phyloP scores from a whole-genome alignment of 129 eudicot genomes.

The Ambrosia artemisiifolia region DNA sequence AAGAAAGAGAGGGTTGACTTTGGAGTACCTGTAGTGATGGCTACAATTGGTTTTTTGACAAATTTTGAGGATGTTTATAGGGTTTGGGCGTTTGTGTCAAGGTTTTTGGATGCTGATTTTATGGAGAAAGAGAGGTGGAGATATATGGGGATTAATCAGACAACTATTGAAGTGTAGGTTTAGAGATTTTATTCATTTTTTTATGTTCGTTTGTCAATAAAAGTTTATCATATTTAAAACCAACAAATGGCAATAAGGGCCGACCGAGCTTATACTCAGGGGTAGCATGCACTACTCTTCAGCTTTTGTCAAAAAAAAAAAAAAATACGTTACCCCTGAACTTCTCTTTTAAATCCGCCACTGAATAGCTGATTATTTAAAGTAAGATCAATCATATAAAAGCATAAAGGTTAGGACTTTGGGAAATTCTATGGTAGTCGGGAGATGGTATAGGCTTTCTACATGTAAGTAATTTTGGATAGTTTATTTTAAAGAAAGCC shows the following conservation, averaged over 20 bases:
- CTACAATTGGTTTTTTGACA: slow-evolving; percentile 59
- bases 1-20: slow-evolving; percentile 33
- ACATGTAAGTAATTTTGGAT: no score
- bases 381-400: neutral
- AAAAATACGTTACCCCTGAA: no score
- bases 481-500: neutral
- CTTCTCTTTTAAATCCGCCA: no score
- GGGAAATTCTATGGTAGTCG: neutral
- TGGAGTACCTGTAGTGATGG: slow-evolving; percentile 55
- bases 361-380: no score
- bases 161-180: slow-evolving; percentile 62
- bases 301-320: no score
- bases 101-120: slow-evolving; percentile 89
- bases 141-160: slow-evolving; percentile 79
- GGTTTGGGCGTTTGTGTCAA: slow-evolving; percentile 69
- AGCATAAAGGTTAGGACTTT: neutral
- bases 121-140: slow-evolving; percentile 97
- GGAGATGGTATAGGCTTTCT: neutral
- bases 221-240: no score
- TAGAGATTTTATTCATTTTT: slow-evolving; percentile 30
- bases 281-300: no score
- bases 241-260: no score
- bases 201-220: neutral
- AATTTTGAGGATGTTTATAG: slow-evolving; percentile 73
- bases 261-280: no score